Conservation (phyloP, 345 rosid species). For the Salix brachista region DNA sequence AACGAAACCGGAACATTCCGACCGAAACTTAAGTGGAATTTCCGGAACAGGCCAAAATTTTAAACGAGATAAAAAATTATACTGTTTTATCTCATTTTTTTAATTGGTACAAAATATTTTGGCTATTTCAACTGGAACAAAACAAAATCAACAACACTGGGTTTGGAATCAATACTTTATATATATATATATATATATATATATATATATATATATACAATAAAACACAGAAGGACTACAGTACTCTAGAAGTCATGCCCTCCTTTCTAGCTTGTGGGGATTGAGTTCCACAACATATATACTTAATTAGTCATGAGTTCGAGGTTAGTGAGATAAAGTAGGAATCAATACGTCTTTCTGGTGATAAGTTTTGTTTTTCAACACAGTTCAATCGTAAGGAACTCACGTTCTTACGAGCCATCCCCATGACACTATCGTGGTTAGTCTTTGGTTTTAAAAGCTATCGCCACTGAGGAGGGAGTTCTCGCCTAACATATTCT, state of each 20-base stretch:
- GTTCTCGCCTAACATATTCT: not conserved
- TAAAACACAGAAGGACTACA: not conserved
- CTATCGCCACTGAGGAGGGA: not conserved
- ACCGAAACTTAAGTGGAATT: accelerated
- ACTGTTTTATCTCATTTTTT: too few species aligned
- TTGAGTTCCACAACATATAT: not conserved
- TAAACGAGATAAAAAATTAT: accelerated
- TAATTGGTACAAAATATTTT: accelerated
- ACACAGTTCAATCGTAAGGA: too few species aligned
- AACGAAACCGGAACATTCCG: accelerated
- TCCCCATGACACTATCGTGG: not conserved
- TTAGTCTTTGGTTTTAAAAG: not conserved
- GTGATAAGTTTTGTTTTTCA: not conserved
- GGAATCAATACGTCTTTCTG: not conserved
- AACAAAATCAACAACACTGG: too few species aligned
- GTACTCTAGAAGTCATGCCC: too few species aligned
- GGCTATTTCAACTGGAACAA: too few species aligned
- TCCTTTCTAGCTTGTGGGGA: not conserved
- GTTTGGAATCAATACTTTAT: not conserved
- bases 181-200: too few species aligned
- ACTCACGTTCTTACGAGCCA: too few species aligned
- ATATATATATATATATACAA: not conserved
- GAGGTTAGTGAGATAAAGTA: not conserved
- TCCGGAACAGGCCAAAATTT: accelerated
- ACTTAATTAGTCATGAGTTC: not conserved